These are phyloP conservation scores for Russula sp. DNA, from an alignment of 768 basidiomycete species.

Conservation along the genomic window DNA sequence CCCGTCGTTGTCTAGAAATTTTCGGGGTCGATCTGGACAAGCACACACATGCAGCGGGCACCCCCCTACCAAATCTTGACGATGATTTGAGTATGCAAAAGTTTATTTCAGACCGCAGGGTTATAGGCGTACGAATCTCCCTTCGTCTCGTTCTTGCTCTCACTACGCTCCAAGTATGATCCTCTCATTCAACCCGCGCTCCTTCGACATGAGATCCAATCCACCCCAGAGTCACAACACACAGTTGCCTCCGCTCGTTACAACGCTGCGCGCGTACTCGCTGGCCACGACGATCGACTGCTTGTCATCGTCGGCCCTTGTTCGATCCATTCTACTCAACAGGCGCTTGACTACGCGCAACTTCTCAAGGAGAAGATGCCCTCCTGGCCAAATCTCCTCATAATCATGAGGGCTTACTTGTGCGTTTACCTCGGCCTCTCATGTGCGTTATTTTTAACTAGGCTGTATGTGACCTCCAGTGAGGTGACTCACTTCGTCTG, in stretches of 20 bases:
- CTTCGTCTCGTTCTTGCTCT: neutral
- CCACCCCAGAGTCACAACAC: slow-evolving; percentile 54
- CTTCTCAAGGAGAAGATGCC: slow-evolving; percentile 62
- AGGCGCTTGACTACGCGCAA: slow-evolving; percentile 79
- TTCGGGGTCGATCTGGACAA: neutral
- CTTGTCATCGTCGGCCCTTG: slow-evolving; percentile 94
- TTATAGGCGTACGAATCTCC: slow-evolving; percentile 56
- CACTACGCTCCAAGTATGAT: slow-evolving; percentile 62
- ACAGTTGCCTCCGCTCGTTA: slow-evolving; percentile 80
- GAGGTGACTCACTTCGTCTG: slow-evolving; percentile 32
- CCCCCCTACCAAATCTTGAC: slow-evolving; percentile 57
- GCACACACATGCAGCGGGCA: slow-evolving; percentile 27
- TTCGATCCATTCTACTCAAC: slow-evolving; percentile 85
- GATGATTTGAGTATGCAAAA: slow-evolving; percentile 58
- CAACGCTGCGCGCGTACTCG: slow-evolving; percentile 69
- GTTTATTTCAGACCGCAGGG: slow-evolving; percentile 77
- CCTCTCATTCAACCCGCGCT: slow-evolving; percentile 93
- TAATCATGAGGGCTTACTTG: slow-evolving; percentile 98
- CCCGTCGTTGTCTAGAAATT: neutral
- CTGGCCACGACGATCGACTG: slow-evolving; percentile 79
- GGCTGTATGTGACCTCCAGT: slow-evolving; percentile 37
- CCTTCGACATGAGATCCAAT: slow-evolving; percentile 79
- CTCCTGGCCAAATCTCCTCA: slow-evolving; percentile 68
- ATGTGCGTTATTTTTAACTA: slow-evolving; percentile 5
- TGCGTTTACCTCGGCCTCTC: slow-evolving; percentile 40